These are phyloP conservation scores for Gynostemma pentaphyllum DNA, from an alignment of 306 rosid genomes.

Conservation along the genomic window DNA sequence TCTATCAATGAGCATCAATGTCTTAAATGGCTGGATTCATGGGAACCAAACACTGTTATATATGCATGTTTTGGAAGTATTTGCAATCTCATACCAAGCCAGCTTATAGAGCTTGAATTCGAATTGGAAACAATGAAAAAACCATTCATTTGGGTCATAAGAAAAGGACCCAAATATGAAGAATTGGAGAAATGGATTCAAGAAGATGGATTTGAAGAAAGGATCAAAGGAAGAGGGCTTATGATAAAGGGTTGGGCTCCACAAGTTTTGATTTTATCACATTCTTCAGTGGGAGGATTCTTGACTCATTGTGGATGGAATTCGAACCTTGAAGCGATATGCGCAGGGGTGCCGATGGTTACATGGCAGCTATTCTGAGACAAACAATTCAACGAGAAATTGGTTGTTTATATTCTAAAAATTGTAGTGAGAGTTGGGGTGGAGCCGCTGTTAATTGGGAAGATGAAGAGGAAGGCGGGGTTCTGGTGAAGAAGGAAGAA, in stretches of 20 bases:
- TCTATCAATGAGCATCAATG: background rate
- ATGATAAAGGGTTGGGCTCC: background rate
- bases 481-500: constrained; percentile 26
- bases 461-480: constrained; percentile 28
- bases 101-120: background rate
- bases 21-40: background rate
- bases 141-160: background rate
- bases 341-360: constrained; percentile 40
- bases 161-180: background rate
- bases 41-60: background rate
- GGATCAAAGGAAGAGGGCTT: background rate
- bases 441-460: constrained; percentile 28
- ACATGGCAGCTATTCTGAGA: constrained; percentile 51
- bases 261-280: background rate
- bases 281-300: background rate
- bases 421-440: constrained; percentile 41
- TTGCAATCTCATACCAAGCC: background rate
- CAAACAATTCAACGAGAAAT: constrained; percentile 15
- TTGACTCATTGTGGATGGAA: background rate
- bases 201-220: background rate
- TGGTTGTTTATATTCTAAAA: constrained; percentile 21
- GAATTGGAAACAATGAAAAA: background rate
- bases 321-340: constrained; percentile 27
- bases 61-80: background rate
- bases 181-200: background rate